phyloP scores from a whole-genome alignment of 306 rosid species.

The Abrus pulchellus region DNA sequence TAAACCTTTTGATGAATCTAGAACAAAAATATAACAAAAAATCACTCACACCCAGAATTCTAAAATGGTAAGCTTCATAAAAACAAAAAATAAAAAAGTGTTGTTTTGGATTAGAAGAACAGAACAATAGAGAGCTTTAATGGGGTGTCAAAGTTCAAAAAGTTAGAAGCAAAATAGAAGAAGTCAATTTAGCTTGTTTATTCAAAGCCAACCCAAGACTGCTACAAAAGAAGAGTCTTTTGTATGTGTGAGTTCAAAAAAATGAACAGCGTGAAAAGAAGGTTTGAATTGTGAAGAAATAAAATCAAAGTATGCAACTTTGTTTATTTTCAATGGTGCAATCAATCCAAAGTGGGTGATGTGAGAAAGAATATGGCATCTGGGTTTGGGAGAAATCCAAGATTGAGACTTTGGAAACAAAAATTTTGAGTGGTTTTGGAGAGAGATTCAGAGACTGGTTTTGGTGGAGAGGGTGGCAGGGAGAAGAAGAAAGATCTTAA shows the following conservation, averaged over 20 bases:
- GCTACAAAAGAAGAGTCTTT: conserved; percentile 19
- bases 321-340: conserved; percentile 37
- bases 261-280: conserved; percentile 1
- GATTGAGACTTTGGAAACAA: conserved; percentile 44
- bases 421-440: conserved; percentile 1
- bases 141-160: conserved; percentile 6
- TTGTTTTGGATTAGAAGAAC: background rate
- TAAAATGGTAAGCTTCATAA: background rate
- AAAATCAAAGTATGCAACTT: conserved; percentile 41
- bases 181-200: conserved; percentile 32
- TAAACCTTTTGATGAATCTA: background rate
- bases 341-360: conserved; percentile 37
- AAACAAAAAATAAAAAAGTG: background rate
- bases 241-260: background rate
- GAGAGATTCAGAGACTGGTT: conserved; percentile 42
- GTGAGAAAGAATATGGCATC: conserved; percentile 10
- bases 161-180: conserved; percentile 2
- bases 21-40: background rate
- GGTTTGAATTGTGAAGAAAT: conserved; percentile 35
- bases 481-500: background rate
- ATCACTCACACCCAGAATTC: conserved; percentile 33
- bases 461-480: conserved; percentile 35
- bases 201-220: conserved; percentile 43
- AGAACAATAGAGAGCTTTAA: conserved; percentile 27
- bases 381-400: conserved; percentile 1